These are phyloP conservation scores for Catenaria anguillulae DNA, from an alignment of 371 early-diverging fungal genomes.

Conservation along the genomic window DNA sequence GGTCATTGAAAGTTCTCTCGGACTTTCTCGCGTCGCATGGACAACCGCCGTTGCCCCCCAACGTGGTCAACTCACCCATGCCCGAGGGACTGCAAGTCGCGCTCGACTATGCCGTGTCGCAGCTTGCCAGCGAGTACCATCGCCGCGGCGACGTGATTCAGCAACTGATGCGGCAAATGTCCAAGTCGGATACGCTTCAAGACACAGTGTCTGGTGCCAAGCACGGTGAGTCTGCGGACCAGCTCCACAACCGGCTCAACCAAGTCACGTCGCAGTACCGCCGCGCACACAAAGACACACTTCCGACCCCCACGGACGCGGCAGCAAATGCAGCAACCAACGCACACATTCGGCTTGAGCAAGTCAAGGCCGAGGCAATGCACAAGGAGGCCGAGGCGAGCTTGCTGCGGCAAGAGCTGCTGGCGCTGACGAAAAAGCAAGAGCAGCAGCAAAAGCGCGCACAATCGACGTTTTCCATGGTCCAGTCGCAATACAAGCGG, in stretches of 20 bases:
- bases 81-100: background rate
- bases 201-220: too few relatives aligned
- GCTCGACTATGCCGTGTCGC: background rate
- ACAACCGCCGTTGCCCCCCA: background rate
- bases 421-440: background rate
- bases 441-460: constrained; percentile 9
- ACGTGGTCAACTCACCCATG: background rate
- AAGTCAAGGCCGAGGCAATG: constrained; percentile 15
- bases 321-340: background rate
- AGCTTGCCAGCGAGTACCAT: background rate
- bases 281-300: too few relatives aligned
- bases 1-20: background rate
- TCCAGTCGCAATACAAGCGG: constrained; percentile 13
- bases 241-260: background rate
- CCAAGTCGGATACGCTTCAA: background rate
- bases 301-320: background rate
- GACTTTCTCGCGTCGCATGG: background rate
- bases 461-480: constrained; percentile 14
- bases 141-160: constrained; percentile 2
- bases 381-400: constrained; percentile 15
- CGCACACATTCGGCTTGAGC: constrained; percentile 16
- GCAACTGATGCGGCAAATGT: background rate
- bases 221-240: background rate
- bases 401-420: constrained; percentile 15
- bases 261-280: too few relatives aligned